Evolutionary conservation across 1,284 basidiomycete species (phyloP), one percentile per base, ranked within the genome.

Genomic region (Puccinia brachypodii): DNA sequence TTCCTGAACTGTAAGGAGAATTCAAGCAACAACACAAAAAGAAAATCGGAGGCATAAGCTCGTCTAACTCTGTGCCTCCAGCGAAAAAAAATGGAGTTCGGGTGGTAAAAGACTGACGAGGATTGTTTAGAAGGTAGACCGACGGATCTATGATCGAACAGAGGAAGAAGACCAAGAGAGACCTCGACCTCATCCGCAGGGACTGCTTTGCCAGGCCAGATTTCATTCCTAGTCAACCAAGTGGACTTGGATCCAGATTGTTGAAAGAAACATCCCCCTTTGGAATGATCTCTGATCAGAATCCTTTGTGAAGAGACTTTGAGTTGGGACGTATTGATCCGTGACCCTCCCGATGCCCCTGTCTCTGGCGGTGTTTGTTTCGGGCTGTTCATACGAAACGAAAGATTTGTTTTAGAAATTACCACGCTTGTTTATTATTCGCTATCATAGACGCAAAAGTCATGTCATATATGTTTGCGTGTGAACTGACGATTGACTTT

Each of bases 161-260:
- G 69, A 14, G 22, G 47, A 13, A 74, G 42, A 9, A 80, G 31
- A 28, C 53, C 77, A 28, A 72, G 40, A 7, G 36, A 44, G 31
- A 73, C 36, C 44, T 81, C 79, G 19, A 74, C 56, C 47, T 81
- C 79, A 13, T 42, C 31, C 6, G 58, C 28, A 14, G 42, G 38
- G 25, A 64, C 68, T 4, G 33, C 33, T 47, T 74, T 81, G 1
- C 79, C 79, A 19, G 79, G 71, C 79, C 79, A 81, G 50, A 81
- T 62, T 19, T 81, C 71, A 64, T 74, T 81, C 44, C 56, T 81
- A 19, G 56, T 33, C 14, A 81, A 47, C 79, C 79, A 81, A 22
- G 13, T 40, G 25, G 71, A 74, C 62, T 81, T 56, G 60, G 58
- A 14, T 13, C 38, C 28, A 42, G 79, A 74, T 53, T 81, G 79